phyloP scores from a whole-genome alignment of 495 filamentous ascomycete genomes.

The Penicillium steckii region DNA sequence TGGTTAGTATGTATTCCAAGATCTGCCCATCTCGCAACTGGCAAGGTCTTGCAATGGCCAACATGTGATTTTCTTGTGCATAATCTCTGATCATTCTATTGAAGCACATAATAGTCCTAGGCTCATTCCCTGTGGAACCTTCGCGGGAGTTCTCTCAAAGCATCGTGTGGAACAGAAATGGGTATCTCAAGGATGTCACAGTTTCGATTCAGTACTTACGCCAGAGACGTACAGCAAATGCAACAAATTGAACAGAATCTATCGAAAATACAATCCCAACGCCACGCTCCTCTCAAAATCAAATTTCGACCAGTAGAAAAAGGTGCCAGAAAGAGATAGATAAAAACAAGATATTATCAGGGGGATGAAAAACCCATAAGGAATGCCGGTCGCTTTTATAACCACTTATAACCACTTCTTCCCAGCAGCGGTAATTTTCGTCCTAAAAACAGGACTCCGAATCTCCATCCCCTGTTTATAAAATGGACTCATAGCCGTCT shows the following conservation, averaged over 20 bases:
- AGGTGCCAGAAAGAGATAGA: no score
- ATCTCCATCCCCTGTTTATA: constrained; percentile 80
- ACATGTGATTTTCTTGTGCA: no score
- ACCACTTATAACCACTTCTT: constrained; percentile 80
- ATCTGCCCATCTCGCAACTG: background rate
- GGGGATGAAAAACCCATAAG: constrained; percentile 1
- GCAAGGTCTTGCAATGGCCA: no score
- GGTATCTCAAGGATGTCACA: no score
- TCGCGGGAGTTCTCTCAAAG: no score
- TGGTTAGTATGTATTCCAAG: background rate
- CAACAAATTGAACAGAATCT: background rate
- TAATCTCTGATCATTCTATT: no score
- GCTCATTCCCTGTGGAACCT: no score
- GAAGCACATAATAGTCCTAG: no score
- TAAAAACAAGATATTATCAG: background rate
- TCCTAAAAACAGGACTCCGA: constrained; percentile 78
- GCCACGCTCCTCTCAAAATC: background rate
- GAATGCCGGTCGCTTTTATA: background rate
- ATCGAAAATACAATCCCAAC: background rate
- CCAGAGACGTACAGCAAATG: background rate
- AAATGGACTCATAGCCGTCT: constrained; percentile 97
- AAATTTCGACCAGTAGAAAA: background rate
- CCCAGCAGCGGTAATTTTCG: constrained; percentile 77
- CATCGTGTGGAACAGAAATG: background rate
- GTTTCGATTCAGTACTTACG: background rate